Evolutionary conservation across 768 basidiomycete species (phyloP).

Genomic region (Phanerochaete carnosa): DNA sequence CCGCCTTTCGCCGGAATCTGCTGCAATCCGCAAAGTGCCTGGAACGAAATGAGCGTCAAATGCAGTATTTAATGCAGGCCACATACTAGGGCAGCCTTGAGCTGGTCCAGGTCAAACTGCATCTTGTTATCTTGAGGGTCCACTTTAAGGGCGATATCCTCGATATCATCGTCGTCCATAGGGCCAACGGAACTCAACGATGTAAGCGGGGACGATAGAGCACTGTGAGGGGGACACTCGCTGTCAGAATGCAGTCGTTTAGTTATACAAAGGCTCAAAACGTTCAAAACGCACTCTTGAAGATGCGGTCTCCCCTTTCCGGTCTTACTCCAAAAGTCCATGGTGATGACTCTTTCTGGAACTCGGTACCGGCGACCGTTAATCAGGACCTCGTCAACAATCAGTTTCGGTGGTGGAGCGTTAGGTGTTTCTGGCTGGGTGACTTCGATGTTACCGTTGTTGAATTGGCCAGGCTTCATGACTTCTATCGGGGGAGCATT

Average conservation of each 20-base stretch:
- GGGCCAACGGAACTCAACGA: conserved; percentile 56
- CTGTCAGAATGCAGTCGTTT: conserved; percentile 8
- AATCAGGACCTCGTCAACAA: conserved; percentile 80
- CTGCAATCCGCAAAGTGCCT: conserved; percentile 2
- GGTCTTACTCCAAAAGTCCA: conserved; percentile 95
- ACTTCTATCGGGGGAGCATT: conserved; percentile 69
- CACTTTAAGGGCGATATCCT: conserved; percentile 28
- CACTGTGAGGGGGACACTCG: conserved; percentile 38
- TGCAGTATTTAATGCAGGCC: background rate
- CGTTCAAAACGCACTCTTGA: conserved; percentile 35
- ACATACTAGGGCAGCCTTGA: conserved; percentile 58
- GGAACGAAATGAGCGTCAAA: background rate
- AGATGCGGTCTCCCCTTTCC: conserved; percentile 37
- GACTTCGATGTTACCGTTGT: conserved; percentile 92
- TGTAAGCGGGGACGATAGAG: conserved; percentile 68
- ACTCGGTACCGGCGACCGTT: conserved; percentile 90
- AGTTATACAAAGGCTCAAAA: background rate
- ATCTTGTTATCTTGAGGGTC: background rate
- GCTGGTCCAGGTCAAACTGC: conserved; percentile 41
- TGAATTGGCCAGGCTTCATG: conserved; percentile 65
- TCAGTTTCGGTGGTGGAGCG: conserved; percentile 35
- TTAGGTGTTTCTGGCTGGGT: conserved; percentile 58
- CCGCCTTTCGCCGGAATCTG: background rate
- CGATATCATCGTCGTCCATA: conserved; percentile 63
- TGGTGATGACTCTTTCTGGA: conserved; percentile 85